These are phyloP conservation scores for Penicillium crustosum DNA, from an alignment of 2,329 filamentous ascomycete species.

Conservation along the genomic window DNA sequence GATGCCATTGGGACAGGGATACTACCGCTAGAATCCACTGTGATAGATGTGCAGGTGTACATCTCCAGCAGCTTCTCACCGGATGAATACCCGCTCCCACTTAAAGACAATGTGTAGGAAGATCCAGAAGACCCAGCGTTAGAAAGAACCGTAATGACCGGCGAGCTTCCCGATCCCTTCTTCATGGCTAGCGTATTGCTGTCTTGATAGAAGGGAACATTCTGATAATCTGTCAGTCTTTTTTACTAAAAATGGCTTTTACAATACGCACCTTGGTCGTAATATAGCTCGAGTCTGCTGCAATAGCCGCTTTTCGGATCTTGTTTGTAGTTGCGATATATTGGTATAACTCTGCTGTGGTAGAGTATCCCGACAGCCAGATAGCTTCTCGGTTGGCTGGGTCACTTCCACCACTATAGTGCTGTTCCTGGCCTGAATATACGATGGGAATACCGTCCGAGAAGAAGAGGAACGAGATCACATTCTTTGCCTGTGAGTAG, in stretches of 20 bases:
- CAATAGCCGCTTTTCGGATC: conserved; percentile 49
- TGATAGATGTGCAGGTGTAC: conserved; percentile 44
- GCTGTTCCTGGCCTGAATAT: conserved; percentile 69
- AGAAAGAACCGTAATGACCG: conserved; percentile 45
- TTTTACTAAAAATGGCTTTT: not conserved
- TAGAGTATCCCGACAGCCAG: conserved; percentile 56
- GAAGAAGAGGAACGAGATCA: conserved; percentile 61
- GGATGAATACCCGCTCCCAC: conserved; percentile 24
- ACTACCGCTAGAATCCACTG: conserved; percentile 45
- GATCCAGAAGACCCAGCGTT: conserved; percentile 38
- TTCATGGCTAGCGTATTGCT: conserved; percentile 46
- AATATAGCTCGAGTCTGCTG: conserved; percentile 40
- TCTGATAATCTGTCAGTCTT: conserved; percentile 17
- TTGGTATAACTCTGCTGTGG: conserved; percentile 50
- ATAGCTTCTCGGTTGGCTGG: conserved; percentile 58
- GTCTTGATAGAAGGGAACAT: conserved; percentile 46
- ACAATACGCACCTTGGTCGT: conserved; percentile 34
- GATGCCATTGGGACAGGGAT: conserved; percentile 46
- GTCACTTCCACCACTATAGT: conserved; percentile 53
- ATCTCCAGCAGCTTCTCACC: conserved; percentile 29
- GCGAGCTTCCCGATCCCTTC: conserved; percentile 40
- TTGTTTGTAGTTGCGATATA: conserved; percentile 52
- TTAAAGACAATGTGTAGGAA: conserved; percentile 25
- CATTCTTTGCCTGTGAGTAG: conserved; percentile 57
- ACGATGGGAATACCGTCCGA: conserved; percentile 63